Conservation (phyloP, 345 rosid genomes). For the Hypericum perforatum region DNA sequence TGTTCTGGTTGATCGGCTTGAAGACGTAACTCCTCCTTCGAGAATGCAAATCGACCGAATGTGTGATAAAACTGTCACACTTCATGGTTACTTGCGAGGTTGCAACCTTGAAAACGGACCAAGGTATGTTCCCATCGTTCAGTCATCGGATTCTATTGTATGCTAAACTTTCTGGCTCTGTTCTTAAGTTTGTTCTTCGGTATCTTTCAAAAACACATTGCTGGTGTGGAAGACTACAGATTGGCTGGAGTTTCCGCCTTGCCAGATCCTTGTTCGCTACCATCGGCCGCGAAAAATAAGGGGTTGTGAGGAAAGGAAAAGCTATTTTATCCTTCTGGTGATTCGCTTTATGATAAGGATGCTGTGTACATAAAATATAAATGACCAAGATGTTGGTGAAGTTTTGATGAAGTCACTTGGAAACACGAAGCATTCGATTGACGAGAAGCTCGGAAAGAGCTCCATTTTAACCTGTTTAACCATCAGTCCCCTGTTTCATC, state of each 20-base stretch:
- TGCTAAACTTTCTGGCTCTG: no score
- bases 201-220: conserved; percentile 96
- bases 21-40: conserved; percentile 90
- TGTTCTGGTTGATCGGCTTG: conserved; percentile 79
- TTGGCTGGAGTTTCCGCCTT: conserved; percentile 70
- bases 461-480: conserved; percentile 57
- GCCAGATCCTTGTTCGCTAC: conserved; percentile 92
- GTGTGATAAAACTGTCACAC: conserved; percentile 75
- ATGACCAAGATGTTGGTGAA: conserved; percentile 89
- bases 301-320: conserved; percentile 84
- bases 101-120: conserved; percentile 78
- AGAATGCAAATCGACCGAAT: conserved; percentile 53
- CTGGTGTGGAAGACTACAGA: conserved; percentile 92
- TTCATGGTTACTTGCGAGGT: conserved; percentile 89
- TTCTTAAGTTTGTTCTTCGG: no score
- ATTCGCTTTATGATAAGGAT: conserved; percentile 87
- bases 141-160: no score
- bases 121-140: conserved; percentile 45
- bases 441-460: conserved; percentile 72
- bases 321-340: conserved; percentile 93
- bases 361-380: conserved; percentile 91
- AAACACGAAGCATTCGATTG: conserved; percentile 68
- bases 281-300: conserved; percentile 82
- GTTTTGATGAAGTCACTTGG: conserved; percentile 72
- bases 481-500: conserved; percentile 27